These are phyloP conservation scores for Coemansia biformis DNA, from an alignment of 192 early-diverging fungal species.

Conservation along the genomic window DNA sequence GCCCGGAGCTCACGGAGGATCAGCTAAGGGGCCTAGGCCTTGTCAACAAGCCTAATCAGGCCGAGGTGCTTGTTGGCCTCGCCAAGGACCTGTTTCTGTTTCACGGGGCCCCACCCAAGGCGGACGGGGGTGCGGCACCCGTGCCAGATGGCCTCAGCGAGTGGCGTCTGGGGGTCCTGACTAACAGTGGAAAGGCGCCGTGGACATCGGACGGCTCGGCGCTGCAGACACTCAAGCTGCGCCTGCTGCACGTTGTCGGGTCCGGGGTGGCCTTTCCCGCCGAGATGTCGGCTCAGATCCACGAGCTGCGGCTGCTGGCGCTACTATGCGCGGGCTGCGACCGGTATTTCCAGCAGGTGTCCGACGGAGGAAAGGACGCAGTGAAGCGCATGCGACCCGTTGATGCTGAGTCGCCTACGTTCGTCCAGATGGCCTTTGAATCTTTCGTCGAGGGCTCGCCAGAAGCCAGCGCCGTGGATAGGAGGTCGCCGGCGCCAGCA, in stretches of 20 bases:
- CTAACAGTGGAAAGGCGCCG: slow-evolving; percentile 66
- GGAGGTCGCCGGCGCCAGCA: slow-evolving; percentile 16
- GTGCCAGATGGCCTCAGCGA: slow-evolving; percentile 17
- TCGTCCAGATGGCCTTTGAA: slow-evolving; percentile 53
- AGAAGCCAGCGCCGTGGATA: slow-evolving; percentile 5
- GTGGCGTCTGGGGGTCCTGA: slow-evolving; percentile 32
- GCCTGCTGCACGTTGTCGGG: slow-evolving; percentile 21
- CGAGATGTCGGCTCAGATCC: slow-evolving; percentile 27
- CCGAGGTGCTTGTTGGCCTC: slow-evolving; percentile 9
- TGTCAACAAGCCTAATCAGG: background rate
- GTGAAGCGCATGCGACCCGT: slow-evolving; percentile 64
- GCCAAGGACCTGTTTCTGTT: slow-evolving; percentile 21
- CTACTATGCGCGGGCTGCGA: slow-evolving; percentile 54
- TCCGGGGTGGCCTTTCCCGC: slow-evolving; percentile 45
- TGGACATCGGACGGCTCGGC: slow-evolving; percentile 56
- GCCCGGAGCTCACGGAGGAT: slow-evolving; percentile 16
- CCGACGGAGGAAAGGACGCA: slow-evolving; percentile 70
- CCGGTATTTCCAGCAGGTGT: slow-evolving; percentile 61
- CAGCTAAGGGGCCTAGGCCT: slow-evolving; percentile 12
- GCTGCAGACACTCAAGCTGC: slow-evolving; percentile 21
- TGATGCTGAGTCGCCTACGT: slow-evolving; percentile 60
- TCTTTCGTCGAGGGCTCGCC: slow-evolving; percentile 58
- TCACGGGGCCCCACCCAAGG: slow-evolving; percentile 1
- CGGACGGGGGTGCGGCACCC: background rate
- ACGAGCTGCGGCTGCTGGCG: slow-evolving; percentile 51